Base-by-base conservation (phyloP, 2,329 filamentous ascomycete species). In the Hypoxylon sp. region DNA sequence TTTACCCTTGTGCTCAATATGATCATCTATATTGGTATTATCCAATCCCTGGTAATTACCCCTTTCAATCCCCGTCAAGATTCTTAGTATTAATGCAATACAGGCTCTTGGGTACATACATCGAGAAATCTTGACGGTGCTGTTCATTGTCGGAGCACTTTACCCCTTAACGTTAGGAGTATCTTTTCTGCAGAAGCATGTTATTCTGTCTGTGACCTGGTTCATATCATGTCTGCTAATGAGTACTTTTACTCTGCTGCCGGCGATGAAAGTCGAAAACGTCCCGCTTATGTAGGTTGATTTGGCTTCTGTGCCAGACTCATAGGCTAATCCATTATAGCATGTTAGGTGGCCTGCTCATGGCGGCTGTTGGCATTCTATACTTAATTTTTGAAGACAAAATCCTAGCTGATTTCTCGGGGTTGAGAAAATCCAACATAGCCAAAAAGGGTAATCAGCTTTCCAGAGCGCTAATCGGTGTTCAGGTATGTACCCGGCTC, bases 61-160 rank as follows among this genome's bases (percentile, higher is more conserved):
- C 43, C 23, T 38, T 43, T 43, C 43, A 6, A 17, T 41, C 25
- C 5, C 11, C 17, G 30, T 48, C 6, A 34, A 14, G 11, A 11
- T 32, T 17, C 21, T 30, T 5, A n/a, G 11, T n/a, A 68, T 66
- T 77, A 59, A 78, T 52, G 25, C 3, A 23, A n/a, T n/a, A 25
- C 61, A 96, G 93, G 94, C 96, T 21, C 85, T 97, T 81, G 94
- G 93, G 55, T 99, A 99, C 78, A 97, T 97, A 62, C 87, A 95
- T 73, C 90, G 96, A 43, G 91, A 97, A 76, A 89, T 98, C 23
- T 91, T 97, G 73, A 97, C 95, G 0, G 82, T 88, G 0, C 88
- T 95, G 61, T 99, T 94, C 75, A 75, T 94, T 25, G 72, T 94
- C 2, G 94, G 89, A 2, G 87, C 90, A 0, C 84, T 92, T 46